Evolutionary conservation across 2,329 filamentous ascomycete genomes (phyloP), one percentile per base, ranked within the genome.

Genomic region (Didymella pinodella): DNA sequence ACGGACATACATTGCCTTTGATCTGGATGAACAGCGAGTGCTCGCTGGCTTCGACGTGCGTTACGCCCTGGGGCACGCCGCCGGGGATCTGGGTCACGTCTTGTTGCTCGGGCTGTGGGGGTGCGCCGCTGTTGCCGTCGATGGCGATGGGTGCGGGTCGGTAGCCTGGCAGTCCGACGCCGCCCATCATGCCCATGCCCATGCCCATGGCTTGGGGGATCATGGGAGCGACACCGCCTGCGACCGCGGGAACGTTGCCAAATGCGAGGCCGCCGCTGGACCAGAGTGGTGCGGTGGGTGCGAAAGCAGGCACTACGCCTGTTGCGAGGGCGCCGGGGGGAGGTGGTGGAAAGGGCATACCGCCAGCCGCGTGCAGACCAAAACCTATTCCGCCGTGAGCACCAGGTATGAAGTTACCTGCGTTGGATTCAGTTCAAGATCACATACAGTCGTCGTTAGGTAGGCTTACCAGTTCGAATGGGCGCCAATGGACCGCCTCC

Each of bases 11-110:
- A 7, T 69, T 67, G 16, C 66, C 66, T 46, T 71, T 71, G 55
- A 76, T 66, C 38, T 66, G 62, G n/a, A 68, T 58, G 34, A 71
- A 59, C 31, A 75, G 66, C 12, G 67, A 66, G 50, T 73, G 69
- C 43, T 70, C 65, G 0, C 54, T 52, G 2, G 72, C 51, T 34
- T 74, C 70, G 31, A 75, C 56, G 12, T 69, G 62, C 7, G 72
- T 71, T 0, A 65, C 68, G 4, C 73, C 73, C 0, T 69, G 59
- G 0, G 72, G 67, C 2, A 72, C 64, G 2, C 71, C 72, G 36
- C 71, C 72, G 1, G 70, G 60, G 8, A 73, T 64, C 22, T 65
- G 57, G 0, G 69, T 69, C 4, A 66, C 43, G 8, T 75, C 72
- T 34, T 49, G 56, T 44, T 75, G 72, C 8, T 61, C 49, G 0